A percentile compares a stretch with the other conserved stretches of the same genome.
Evolutionary conservation across 2,329 filamentous ascomycete genomes (phyloP).

Genomic region (Venturia aucupariae): DNA sequence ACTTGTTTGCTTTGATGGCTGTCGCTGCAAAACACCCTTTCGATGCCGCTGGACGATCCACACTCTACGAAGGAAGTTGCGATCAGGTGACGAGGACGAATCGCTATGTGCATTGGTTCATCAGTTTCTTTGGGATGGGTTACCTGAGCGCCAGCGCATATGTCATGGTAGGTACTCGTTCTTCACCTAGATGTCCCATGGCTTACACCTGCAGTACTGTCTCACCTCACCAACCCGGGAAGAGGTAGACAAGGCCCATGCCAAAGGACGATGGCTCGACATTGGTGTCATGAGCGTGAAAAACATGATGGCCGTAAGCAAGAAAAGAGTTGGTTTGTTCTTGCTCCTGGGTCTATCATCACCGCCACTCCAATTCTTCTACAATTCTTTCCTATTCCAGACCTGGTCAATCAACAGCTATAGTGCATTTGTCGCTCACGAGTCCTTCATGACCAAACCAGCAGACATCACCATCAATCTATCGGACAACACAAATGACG

Average conservation of each 20-base stretch:
- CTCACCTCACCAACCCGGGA: slow-evolving; percentile 40
- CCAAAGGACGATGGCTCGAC: slow-evolving; percentile 31
- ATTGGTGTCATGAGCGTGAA: slow-evolving; percentile 36
- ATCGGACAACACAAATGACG: neutral
- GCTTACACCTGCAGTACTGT: slow-evolving; percentile 24
- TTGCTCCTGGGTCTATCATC: slow-evolving; percentile 24
- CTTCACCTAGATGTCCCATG: no score
- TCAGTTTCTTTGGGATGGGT: slow-evolving; percentile 10
- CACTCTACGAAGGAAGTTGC: slow-evolving; percentile 13
- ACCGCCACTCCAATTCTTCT: slow-evolving; percentile 30
- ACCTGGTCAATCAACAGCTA: slow-evolving; percentile 13
- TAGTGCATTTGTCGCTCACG: slow-evolving; percentile 11
- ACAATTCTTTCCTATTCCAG: slow-evolving; percentile 9
- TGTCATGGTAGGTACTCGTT: slow-evolving; percentile 12
- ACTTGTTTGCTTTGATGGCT: slow-evolving; percentile 4
- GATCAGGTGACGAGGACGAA: slow-evolving; percentile 7
- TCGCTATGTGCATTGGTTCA: slow-evolving; percentile 12
- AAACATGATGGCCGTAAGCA: slow-evolving; percentile 25
- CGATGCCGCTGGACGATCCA: slow-evolving; percentile 5
- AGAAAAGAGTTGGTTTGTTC: slow-evolving; percentile 20
- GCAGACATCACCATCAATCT: slow-evolving; percentile 8
- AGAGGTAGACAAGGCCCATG: slow-evolving; percentile 42
- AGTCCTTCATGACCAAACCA: slow-evolving; percentile 9
- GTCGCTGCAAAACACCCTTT: slow-evolving; percentile 7
- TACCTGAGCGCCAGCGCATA: slow-evolving; percentile 14